phyloP scores from a whole-genome alignment of 2,329 filamentous ascomycete species.

The Xylariaceae sp. region DNA sequence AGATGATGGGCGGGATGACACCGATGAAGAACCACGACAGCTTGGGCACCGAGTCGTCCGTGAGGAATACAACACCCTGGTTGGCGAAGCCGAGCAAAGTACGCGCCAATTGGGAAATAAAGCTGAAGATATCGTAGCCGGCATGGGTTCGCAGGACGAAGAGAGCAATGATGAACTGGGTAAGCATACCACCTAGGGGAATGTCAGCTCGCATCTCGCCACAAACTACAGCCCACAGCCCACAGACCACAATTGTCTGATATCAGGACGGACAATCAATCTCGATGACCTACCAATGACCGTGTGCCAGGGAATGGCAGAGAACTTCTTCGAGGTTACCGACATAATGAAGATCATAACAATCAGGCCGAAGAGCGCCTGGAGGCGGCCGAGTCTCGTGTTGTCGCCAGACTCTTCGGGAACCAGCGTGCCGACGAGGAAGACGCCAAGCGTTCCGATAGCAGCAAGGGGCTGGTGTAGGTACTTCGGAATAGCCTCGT shows the following conservation, averaged over 20 bases:
- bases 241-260: too few species aligned
- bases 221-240: too few species aligned
- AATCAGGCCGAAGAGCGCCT: conserved; percentile 72
- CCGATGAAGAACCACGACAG: conserved; percentile 65
- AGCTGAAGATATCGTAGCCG: conserved; percentile 87
- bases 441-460: conserved; percentile 58
- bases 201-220: conserved; percentile 2
- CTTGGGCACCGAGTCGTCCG: conserved; percentile 38
- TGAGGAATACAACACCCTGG: conserved; percentile 69
- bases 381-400: conserved; percentile 70
- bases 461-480: conserved; percentile 59
- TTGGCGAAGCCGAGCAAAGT: conserved; percentile 70
- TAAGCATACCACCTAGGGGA: conserved; percentile 62
- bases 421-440: conserved; percentile 72
- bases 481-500: conserved; percentile 59
- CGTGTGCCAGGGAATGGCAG: conserved; percentile 62
- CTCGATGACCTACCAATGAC: conserved; percentile 53
- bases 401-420: conserved; percentile 68
- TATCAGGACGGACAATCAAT: neutral
- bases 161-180: conserved; percentile 81
- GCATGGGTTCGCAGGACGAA: conserved; percentile 78
- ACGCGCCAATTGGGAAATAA: conserved; percentile 70
- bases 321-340: conserved; percentile 64
- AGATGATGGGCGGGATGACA: conserved; percentile 88
- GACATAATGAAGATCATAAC: conserved; percentile 66